These are phyloP conservation scores for Tolypocladium endophyticum DNA, from an alignment of 2,329 filamentous ascomycete genomes.

Conservation along the genomic window DNA sequence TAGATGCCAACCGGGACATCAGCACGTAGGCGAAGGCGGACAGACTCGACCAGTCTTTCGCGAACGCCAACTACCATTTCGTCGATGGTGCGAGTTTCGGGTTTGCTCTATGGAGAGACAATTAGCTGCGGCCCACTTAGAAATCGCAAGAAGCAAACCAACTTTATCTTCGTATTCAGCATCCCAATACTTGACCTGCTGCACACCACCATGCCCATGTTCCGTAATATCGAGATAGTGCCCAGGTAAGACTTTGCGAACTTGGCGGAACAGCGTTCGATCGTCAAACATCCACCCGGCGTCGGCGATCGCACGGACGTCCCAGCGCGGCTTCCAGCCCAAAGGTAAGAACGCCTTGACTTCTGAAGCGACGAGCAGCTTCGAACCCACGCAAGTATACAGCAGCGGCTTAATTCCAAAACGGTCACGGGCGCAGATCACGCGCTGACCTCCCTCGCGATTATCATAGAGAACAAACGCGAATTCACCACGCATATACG, in stretches of 20 bases:
- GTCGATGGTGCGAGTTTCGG: conserved; percentile 32
- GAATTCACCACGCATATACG: conserved; percentile 43
- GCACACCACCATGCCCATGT: conserved; percentile 22
- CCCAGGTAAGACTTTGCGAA: conserved; percentile 32
- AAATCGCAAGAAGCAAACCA: neutral
- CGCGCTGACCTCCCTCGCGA: conserved; percentile 17
- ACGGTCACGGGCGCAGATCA: conserved; percentile 40
- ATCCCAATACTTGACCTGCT: conserved; percentile 42
- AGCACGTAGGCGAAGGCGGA: conserved; percentile 41
- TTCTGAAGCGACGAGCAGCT: conserved; percentile 38
- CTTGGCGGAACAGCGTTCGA: conserved; percentile 37
- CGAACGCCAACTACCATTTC: conserved; percentile 41
- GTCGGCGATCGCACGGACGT: conserved; percentile 33
- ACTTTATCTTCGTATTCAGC: conserved; percentile 41
- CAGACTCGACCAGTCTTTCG: conserved; percentile 36
- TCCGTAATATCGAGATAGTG: conserved; percentile 29
- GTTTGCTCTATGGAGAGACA: conserved; percentile 13
- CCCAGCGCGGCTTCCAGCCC: conserved; percentile 42
- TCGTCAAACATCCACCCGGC: conserved; percentile 31
- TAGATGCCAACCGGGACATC: conserved; percentile 49
- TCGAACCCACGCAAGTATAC: conserved; percentile 29
- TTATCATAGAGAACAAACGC: conserved; percentile 40
- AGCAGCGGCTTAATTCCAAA: conserved; percentile 48
- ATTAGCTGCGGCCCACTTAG: no score
- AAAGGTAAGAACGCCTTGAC: conserved; percentile 41